phyloP scores from a whole-genome alignment of 352 stramenopile species.

The Globisporangium recalcitrans region DNA sequence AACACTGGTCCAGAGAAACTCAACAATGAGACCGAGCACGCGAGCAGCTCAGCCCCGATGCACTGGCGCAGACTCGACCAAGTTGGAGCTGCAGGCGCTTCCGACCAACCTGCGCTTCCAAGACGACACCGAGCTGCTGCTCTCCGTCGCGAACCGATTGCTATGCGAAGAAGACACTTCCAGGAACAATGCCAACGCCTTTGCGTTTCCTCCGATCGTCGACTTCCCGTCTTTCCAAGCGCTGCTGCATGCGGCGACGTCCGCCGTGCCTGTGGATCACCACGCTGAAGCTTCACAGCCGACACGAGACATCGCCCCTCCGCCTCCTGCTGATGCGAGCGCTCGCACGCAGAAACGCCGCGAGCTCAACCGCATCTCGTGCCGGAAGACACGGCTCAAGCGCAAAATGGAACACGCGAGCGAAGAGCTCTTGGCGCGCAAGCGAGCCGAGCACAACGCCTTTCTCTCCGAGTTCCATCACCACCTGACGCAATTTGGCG shows the following conservation, averaged over 20 bases:
- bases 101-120: background rate
- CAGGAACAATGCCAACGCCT: background rate
- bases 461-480: slow-evolving; percentile 29
- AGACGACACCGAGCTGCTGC: slow-evolving; percentile 9
- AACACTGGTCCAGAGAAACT: background rate
- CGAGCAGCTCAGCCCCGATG: background rate
- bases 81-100: background rate
- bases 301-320: background rate
- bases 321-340: background rate
- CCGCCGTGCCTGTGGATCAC: background rate
- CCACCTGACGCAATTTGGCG: slow-evolving; percentile 8
- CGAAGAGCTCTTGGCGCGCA: slow-evolving; percentile 20
- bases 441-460: slow-evolving; percentile 25
- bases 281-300: background rate
- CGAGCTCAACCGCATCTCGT: slow-evolving; percentile 38
- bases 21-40: background rate
- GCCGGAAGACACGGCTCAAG: slow-evolving; percentile 43
- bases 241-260: slow-evolving; percentile 1
- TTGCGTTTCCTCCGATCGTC: background rate
- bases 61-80: background rate
- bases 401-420: slow-evolving; percentile 34
- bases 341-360: slow-evolving; percentile 20
- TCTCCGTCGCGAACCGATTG: slow-evolving; percentile 3
- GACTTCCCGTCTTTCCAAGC: slow-evolving; percentile 10
- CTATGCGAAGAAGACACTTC: background rate